Base-by-base conservation (phyloP, 129 eudicot species). In the Centaurea solstitialis region DNA sequence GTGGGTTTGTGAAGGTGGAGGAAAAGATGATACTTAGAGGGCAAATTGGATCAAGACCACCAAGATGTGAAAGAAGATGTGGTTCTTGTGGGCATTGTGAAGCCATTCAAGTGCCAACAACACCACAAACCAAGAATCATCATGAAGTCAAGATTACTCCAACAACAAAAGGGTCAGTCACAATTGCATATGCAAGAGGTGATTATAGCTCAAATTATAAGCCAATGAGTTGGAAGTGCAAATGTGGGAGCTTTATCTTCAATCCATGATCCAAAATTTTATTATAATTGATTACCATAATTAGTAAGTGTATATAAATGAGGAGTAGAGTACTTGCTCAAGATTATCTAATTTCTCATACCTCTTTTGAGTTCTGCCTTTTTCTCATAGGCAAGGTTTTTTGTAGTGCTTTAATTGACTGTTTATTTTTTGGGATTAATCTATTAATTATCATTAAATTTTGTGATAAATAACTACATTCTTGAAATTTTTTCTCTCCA, bases 191-290 rank as follows among this genome's bases (percentile, higher is more conserved):
- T 73, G 86, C 94, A 39, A 89, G 91, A 74, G 88, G 85, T 35
- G 94, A 86, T 78, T 87, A 80, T 61, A 79, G 79, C 83, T 91
- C 96, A 28, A 89, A 92, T 77, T 92, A 92, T 81, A 92, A 92
- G 90, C 97, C 97, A 75, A 88, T 90, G 92, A 92, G 91, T 73
- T 92, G 97, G 97, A 92, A 92, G 78, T 92, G 97, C 85, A 92
- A 92, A 82, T 92, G 97, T 86, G 98, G 97, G 67, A 83, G 81
- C 78, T 82, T 86, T 53, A 86, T 94, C 84, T 94, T 92, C 86
- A 94, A 92, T 67, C 98, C 98, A 37, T 94, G 82, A 92, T 12
- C 33, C 37, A 11, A 8, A 8, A 22, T 6, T 26, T 69, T 26
- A 72, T 80, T 65, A 38, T 43, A 41, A 74, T 76, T 45, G 39